A percentile compares a stretch with the other conserved stretches of the same genome.
Evolutionary conservation across 768 basidiomycete species (phyloP).

Genomic region (Dioszegia aurantiaca): DNA sequence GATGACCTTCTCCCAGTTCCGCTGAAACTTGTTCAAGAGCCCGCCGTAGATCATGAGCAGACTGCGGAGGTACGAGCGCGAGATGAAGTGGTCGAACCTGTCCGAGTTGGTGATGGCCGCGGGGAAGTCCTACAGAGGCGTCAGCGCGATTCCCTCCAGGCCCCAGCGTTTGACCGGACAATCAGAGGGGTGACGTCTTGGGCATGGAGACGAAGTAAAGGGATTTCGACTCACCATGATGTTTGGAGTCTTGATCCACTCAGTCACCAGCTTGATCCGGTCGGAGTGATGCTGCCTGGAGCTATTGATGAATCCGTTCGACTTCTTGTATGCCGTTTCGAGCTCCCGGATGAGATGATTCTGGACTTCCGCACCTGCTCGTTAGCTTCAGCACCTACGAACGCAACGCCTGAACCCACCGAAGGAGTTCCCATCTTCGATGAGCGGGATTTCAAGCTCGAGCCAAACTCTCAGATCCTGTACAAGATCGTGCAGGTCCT

Average conservation of each 20-base stretch:
- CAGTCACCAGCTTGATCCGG: slow-evolving; percentile 28
- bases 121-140: slow-evolving; percentile 14
- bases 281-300: slow-evolving; percentile 30
- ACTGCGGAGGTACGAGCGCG: slow-evolving; percentile 28
- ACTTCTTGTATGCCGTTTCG: slow-evolving; percentile 18
- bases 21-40: slow-evolving; percentile 35
- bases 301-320: slow-evolving; percentile 28
- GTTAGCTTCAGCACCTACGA: slow-evolving; percentile 1
- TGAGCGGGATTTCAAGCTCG: slow-evolving; percentile 40
- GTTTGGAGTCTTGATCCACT: slow-evolving; percentile 40
- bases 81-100: slow-evolving; percentile 34
- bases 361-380: slow-evolving; percentile 43
- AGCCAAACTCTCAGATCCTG: slow-evolving; percentile 42
- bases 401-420: slow-evolving; percentile 17
- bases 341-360: slow-evolving; percentile 28
- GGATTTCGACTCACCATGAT: slow-evolving; percentile 32
- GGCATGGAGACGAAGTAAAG: neutral
- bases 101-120: slow-evolving; percentile 26
- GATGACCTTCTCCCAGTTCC: slow-evolving; percentile 46
- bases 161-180: too few relatives aligned
- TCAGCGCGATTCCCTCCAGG: neutral
- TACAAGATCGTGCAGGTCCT: slow-evolving; percentile 28
- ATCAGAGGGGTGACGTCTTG: too few relatives aligned
- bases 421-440: slow-evolving; percentile 47
- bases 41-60: slow-evolving; percentile 32